Evolutionary conservation across 2,329 filamentous ascomycete genomes (phyloP).

Genomic region (Sarocladiaceae sp.): DNA sequence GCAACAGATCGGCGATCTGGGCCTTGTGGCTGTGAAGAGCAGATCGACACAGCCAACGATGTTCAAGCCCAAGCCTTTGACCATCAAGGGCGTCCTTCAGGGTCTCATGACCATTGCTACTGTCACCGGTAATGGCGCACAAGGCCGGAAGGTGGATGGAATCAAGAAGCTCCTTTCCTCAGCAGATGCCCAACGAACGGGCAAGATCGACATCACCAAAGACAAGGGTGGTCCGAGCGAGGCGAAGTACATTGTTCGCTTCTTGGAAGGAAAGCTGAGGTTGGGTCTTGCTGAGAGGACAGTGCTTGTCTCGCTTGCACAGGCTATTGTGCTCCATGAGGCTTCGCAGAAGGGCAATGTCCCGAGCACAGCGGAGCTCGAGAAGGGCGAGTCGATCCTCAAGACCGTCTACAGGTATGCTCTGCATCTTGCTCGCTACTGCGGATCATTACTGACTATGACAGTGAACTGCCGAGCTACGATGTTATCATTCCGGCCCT

Average conservation of each 20-base stretch:
- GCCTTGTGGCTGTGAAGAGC: slow-evolving; percentile 92
- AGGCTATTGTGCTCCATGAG: slow-evolving; percentile 84
- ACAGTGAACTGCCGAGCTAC: slow-evolving; percentile 90
- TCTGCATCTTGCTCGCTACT: neutral
- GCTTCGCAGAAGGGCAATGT: slow-evolving; percentile 64
- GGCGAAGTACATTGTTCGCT: slow-evolving; percentile 89
- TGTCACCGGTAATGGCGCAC: slow-evolving; percentile 78
- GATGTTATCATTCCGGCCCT: slow-evolving; percentile 91
- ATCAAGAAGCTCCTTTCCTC: slow-evolving; percentile 97
- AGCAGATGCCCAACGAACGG: slow-evolving; percentile 68
- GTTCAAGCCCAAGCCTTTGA: slow-evolving; percentile 94
- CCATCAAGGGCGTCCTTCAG: slow-evolving; percentile 80
- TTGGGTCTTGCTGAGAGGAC: slow-evolving; percentile 90
- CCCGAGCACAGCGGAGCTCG: slow-evolving; percentile 71
- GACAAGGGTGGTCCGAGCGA: slow-evolving; percentile 94
- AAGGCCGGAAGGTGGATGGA: slow-evolving; percentile 83
- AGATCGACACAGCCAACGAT: slow-evolving; percentile 93
- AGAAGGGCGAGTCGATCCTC: slow-evolving; percentile 77
- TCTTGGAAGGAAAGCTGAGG: slow-evolving; percentile 89
- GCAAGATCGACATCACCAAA: slow-evolving; percentile 84
- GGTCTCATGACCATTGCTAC: slow-evolving; percentile 86
- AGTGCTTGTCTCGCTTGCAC: slow-evolving; percentile 82
- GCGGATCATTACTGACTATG: slow-evolving; percentile 25
- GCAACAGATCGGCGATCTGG: slow-evolving; percentile 92
- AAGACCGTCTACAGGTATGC: slow-evolving; percentile 84